Base-by-base conservation (phyloP, 176 grass and related monocot genomes). In the Eleusine coracana region DNA sequence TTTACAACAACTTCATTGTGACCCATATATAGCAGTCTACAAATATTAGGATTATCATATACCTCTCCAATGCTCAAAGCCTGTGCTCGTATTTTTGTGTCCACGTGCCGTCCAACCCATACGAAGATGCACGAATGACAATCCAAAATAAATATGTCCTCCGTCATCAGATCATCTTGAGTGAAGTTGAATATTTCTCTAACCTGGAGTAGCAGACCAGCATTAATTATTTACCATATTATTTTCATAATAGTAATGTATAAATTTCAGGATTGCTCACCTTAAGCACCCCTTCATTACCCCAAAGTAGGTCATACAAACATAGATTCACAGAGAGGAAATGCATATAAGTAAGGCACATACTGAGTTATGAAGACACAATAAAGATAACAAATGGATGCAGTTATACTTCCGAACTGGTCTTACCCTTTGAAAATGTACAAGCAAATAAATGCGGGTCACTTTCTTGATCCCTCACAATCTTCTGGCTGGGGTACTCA, bases 121-220 rank as follows among this genome's bases (percentile, higher is more conserved):
- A 96, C 67, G 40, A 88, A 96, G 21, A 92, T 82, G 73, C 89
- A 90, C 11, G 96, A 92, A 79, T 93, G 91, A 70, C 91, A 93
- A 78, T 99, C 93, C 83, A 99, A 84, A 90, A 96, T 81, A 91
- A 92, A 99, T 82, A 94, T 49, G 78, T 99, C 96, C 83, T 99
- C 96, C 7, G 96, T 93, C 96, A 96, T 99, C 84, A 99, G 55
- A 90, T 99, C 96, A 83, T 99, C 96, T 96, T 99, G 96, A 34
- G 85, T 81, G 39, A 96, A 99, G 74, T 96, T 99, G 84, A 96
- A 99, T 83, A 99, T 90, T 91, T 99, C 96, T 74, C 73, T 92
- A n/a, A 99, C 91, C 96, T 99, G 86, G 69, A 92, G 74, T 84
- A 73, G 61, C 66, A 88, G 38, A 79, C 16, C 28, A 74, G 66